Base-by-base conservation (phyloP, 2,329 filamentous ascomycete species). In the Eutypa lata region DNA sequence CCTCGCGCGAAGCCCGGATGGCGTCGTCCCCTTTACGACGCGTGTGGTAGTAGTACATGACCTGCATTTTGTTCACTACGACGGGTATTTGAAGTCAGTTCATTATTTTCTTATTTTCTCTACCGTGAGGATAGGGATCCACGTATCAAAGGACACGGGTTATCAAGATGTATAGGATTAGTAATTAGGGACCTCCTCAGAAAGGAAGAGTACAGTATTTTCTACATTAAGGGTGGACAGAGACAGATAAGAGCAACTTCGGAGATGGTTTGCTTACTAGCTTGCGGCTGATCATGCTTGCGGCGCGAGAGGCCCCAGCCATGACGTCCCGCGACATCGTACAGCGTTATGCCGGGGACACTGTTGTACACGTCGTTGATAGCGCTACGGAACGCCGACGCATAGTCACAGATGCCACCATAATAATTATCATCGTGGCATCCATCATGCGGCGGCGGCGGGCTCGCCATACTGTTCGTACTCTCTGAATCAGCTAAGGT, bases 321-420 rank as follows among this genome's bases (percentile, higher is more conserved):
- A 31, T 76, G 75, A 38, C 70, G 71, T 0, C 77, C 76, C 16
- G 73, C 76, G 1, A 81, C 71, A 28, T 81, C 78, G 45, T 72
- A 67, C 0, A 82, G 67, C 2, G 76, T 80, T 4, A 82, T 55
- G 0, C 79, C 79, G 7, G 66, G 62, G 2, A 82, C 70, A 50
- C 77, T 80, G 50, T 79, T 78, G 52, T 74, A 79, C 2, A 82
- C 75, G 53, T 81, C 78, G 24, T 70, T 74, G 10, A 82, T 66
- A 7, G 76, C 73, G 4, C 69, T 67, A 8, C 76, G 71, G 49
- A 82, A 79, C 0, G 73, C 65, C 1, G 76, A 71, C 5, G 73
- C 72, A 7, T 77, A 77, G 52, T 82, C 79, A 59, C 79, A 82
- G 1, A 78, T 71, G 3, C 73, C 71, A 13, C 70, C 72, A 26